phyloP scores from a whole-genome alignment of 108 stramenopile species.

The Cyclotella cryptica region DNA sequence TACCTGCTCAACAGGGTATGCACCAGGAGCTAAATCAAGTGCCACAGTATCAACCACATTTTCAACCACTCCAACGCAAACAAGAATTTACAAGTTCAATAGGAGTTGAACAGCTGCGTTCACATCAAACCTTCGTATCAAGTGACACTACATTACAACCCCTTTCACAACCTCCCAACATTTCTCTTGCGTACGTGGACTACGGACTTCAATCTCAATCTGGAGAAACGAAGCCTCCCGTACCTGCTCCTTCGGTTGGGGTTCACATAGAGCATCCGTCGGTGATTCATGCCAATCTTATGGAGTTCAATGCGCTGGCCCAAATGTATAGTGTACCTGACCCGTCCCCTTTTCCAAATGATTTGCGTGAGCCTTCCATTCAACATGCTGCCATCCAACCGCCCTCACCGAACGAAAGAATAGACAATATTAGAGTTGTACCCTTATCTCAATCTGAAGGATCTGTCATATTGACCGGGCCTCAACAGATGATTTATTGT shows the following conservation, averaged over 20 bases:
- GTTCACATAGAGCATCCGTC: slow-evolving; percentile 29
- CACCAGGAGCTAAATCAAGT: background rate
- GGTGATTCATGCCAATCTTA: slow-evolving; percentile 37
- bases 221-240: background rate
- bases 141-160: background rate
- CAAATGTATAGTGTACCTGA: slow-evolving; percentile 30
- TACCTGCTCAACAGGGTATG: background rate
- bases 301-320: slow-evolving; percentile 56
- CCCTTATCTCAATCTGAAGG: slow-evolving; percentile 29
- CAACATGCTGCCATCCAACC: slow-evolving; percentile 1
- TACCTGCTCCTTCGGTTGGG: slow-evolving; percentile 8
- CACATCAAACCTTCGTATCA: background rate
- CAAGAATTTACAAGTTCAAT: slow-evolving; percentile 23
- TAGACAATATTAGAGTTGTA: slow-evolving; percentile 12
- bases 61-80: slow-evolving; percentile 28
- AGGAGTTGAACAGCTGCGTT: background rate
- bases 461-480: slow-evolving; percentile 20
- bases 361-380: background rate
- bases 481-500: slow-evolving; percentile 43
- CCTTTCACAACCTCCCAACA: slow-evolving; percentile 5
- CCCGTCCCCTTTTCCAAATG: background rate
- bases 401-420: background rate
- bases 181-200: slow-evolving; percentile 17
- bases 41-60: slow-evolving; percentile 10
- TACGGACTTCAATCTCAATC: slow-evolving; percentile 25